Evolutionary conservation across 208 protist species (phyloP), one percentile per base, ranked within the genome.

Genomic region (Leishmania arabica): DNA sequence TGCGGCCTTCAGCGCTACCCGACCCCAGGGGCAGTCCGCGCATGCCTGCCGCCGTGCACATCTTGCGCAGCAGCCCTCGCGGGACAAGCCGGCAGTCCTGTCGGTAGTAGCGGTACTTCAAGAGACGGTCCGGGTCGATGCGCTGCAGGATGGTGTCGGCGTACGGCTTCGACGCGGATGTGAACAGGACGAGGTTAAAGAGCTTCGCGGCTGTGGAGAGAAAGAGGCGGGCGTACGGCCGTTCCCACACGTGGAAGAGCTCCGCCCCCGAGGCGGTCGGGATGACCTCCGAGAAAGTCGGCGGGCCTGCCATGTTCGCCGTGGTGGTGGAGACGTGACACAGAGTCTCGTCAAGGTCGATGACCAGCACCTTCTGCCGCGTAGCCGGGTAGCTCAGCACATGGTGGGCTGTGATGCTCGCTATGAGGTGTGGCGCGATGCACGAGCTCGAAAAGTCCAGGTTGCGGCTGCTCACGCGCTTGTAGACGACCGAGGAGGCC

Each of bases 271-370:
- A 86, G 7, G 91, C 84, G 24, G 90, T 97, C 47, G 95, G 93
- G 73, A 97, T 93, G 8, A 96, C 95, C 88, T 97, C 92, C 13
- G 93, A 96, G 87, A 96, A 97, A 42, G 91, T 92, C 56, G 92
- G 95, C 7, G 93, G 90, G 2, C 82, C 83, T 8, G 82, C 73
- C 84, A 91, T 95, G 83, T 90, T 87, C 40, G 83, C 85, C 24
- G 89, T 89, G 60, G 85, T 90, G 6, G 95, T 97, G 34, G 95
- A 92, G 40, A 93, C 93, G 83, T 95, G 90, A 60, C 92, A 96
- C 58, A 97, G 91, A n/a, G 95, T 97, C 75, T 97, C 95, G 72
- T 97, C 95, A 24, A 97, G 88, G 81, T 97, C 95, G 53, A 97
- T 88, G 45, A 96, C 93, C n/a, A 97, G 86, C 42, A 97, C 95